phyloP scores from a whole-genome alignment of 2,329 filamentous ascomycete species.

The Fusarium burgessii region DNA sequence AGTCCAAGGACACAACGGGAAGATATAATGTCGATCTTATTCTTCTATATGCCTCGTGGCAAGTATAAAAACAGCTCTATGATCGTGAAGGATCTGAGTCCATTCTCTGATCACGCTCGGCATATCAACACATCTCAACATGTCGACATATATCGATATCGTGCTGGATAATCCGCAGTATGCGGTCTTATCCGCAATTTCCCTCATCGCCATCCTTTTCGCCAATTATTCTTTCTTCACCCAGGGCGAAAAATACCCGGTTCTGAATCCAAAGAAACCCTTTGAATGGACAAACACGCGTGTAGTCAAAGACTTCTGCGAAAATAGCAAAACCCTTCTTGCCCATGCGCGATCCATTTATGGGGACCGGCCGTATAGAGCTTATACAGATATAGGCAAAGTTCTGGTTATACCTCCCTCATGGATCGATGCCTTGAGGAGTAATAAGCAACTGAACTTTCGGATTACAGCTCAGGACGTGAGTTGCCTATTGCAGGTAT shows the following conservation, averaged over 20 bases:
- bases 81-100: background rate
- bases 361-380: background rate
- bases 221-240: background rate
- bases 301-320: background rate
- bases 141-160: background rate
- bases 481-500: rapidly evolving
- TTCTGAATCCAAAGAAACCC: background rate
- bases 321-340: background rate
- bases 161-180: background rate
- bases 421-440: background rate
- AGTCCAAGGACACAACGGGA: background rate
- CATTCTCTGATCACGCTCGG: too few species aligned
- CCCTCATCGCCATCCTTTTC: background rate
- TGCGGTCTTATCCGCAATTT: background rate
- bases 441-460: background rate
- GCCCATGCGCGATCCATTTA: background rate
- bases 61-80: background rate
- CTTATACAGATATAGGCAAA: background rate
- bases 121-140: background rate
- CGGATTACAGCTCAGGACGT: background rate
- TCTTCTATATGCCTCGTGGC: background rate
- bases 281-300: background rate
- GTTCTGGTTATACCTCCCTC: background rate
- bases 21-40: background rate
- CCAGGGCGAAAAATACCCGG: background rate